Conservation (phyloP, 768 basidiomycete species). For the Boletus sensibilis region DNA sequence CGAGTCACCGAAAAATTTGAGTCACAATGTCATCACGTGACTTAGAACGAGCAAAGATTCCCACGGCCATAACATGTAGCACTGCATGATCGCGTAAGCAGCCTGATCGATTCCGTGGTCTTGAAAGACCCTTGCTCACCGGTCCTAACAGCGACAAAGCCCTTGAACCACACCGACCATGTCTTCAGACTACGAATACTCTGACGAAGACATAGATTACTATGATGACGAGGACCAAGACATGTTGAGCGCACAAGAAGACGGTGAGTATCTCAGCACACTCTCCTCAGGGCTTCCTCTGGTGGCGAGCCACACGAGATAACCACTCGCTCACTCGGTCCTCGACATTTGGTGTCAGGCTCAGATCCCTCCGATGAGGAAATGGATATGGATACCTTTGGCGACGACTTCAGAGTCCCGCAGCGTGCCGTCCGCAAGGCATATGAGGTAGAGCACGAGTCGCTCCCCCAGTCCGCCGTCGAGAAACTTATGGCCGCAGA, state of each 20-base stretch:
- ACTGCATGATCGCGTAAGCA: constrained; percentile 28
- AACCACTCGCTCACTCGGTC: constrained; percentile 20
- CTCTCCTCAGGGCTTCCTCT: constrained; percentile 12
- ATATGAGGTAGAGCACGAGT: constrained; percentile 85
- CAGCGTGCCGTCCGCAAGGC: constrained; percentile 59
- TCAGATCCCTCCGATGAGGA: constrained; percentile 55
- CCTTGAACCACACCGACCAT: constrained; percentile 29
- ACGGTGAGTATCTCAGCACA: constrained; percentile 37
- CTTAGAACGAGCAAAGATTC: background rate
- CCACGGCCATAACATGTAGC: constrained; percentile 11
- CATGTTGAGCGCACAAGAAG: constrained; percentile 59
- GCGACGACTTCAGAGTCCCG: constrained; percentile 61
- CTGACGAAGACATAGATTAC: constrained; percentile 65
- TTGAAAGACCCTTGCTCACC: constrained; percentile 16
- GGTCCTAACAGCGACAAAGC: constrained; percentile 16
- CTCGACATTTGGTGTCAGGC: constrained; percentile 24
- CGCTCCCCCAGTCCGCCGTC: constrained; percentile 69
- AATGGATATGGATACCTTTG: constrained; percentile 65
- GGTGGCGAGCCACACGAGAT: constrained; percentile 21
- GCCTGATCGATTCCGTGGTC: constrained; percentile 28
- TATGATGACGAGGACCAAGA: constrained; percentile 74
- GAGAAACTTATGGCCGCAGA: constrained; percentile 76
- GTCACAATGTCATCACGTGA: constrained; percentile 11
- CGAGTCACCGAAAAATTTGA: constrained; percentile 21
- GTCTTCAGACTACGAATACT: constrained; percentile 70